Conservation (phyloP, 768 basidiomycete species). For the Cytidiella melzeri region DNA sequence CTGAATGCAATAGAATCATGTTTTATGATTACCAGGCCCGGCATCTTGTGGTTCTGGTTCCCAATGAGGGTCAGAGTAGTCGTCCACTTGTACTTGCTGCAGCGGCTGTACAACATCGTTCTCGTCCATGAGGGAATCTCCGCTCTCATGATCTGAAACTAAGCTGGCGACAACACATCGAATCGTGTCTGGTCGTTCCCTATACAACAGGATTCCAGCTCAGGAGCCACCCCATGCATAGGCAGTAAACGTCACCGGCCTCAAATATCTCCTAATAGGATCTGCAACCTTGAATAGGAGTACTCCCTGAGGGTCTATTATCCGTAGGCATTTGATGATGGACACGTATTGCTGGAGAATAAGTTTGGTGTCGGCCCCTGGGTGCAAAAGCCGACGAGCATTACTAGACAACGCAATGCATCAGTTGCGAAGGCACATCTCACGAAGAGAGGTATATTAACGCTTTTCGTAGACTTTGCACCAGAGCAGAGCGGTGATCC, state of each 20-base stretch:
- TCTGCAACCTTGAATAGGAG: slow-evolving; percentile 91
- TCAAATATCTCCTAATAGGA: slow-evolving; percentile 83
- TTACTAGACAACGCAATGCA: slow-evolving; percentile 51
- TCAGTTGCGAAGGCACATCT: slow-evolving; percentile 6
- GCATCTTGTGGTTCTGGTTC: slow-evolving; percentile 95
- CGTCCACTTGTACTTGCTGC: slow-evolving; percentile 72
- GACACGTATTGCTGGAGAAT: slow-evolving; percentile 88
- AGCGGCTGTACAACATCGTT: slow-evolving; percentile 75
- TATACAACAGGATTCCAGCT: slow-evolving; percentile 23
- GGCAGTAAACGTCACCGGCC: slow-evolving; percentile 38
- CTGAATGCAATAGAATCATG: no score
- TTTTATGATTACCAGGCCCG: slow-evolving; percentile 71
- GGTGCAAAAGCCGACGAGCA: slow-evolving; percentile 83
- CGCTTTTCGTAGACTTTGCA: slow-evolving; percentile 75
- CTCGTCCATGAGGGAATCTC: slow-evolving; percentile 80
- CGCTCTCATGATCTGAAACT: slow-evolving; percentile 77
- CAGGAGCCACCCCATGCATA: background rate
- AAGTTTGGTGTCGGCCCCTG: slow-evolving; percentile 90
- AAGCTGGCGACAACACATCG: slow-evolving; percentile 88
- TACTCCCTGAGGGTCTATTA: slow-evolving; percentile 90
- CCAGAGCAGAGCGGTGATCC: slow-evolving; percentile 71
- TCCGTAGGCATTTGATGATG: slow-evolving; percentile 84
- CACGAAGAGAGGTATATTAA: slow-evolving; percentile 30
- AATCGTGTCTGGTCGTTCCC: slow-evolving; percentile 89
- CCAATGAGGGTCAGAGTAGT: slow-evolving; percentile 91